phyloP scores from a whole-genome alignment of 768 basidiomycete species.

The Kwoniella heveanensis region DNA sequence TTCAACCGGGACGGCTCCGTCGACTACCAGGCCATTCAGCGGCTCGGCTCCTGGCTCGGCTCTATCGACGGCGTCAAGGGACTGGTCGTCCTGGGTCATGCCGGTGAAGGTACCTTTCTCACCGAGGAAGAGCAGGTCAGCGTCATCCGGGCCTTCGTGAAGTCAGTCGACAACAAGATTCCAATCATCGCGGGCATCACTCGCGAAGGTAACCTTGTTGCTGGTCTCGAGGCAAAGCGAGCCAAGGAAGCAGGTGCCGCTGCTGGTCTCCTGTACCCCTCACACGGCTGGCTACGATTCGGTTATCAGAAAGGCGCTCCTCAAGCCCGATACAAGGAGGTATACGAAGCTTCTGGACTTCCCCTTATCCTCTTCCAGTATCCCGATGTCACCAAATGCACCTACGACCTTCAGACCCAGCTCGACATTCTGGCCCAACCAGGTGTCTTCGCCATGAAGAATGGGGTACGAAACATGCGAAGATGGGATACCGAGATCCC shows the following conservation, averaged over 20 bases:
- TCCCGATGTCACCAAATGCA: slow-evolving; percentile 25
- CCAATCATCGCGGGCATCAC: slow-evolving; percentile 32
- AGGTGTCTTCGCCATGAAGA: slow-evolving; percentile 27
- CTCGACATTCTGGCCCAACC: slow-evolving; percentile 27
- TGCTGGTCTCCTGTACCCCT: slow-evolving; percentile 27
- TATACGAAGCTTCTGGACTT: slow-evolving; percentile 21
- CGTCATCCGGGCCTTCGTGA: slow-evolving; percentile 26
- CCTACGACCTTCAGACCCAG: slow-evolving; percentile 23
- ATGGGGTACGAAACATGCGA: slow-evolving; percentile 29
- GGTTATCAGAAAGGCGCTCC: slow-evolving; percentile 32
- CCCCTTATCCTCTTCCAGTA: slow-evolving; percentile 32
- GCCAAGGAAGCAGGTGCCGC: slow-evolving; percentile 30
- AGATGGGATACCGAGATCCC: slow-evolving; percentile 31
- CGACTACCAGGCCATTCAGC: slow-evolving; percentile 27
- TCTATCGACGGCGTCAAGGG: slow-evolving; percentile 17
- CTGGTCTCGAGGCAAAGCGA: slow-evolving; percentile 27
- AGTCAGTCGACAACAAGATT: slow-evolving; percentile 23
- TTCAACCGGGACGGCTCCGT: slow-evolving; percentile 27
- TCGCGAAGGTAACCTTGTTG: slow-evolving; percentile 23
- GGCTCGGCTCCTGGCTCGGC: too few relatives aligned
- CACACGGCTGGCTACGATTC: slow-evolving; percentile 30
- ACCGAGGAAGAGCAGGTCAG: slow-evolving; percentile 20
- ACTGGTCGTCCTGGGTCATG: slow-evolving; percentile 28
- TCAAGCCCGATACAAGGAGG: slow-evolving; percentile 19
- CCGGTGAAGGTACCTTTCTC: slow-evolving; percentile 30